Evolutionary conservation across 495 filamentous ascomycete genomes (phyloP), one percentile per base, ranked within the genome.

Genomic region (Schizothecium vesticola): DNA sequence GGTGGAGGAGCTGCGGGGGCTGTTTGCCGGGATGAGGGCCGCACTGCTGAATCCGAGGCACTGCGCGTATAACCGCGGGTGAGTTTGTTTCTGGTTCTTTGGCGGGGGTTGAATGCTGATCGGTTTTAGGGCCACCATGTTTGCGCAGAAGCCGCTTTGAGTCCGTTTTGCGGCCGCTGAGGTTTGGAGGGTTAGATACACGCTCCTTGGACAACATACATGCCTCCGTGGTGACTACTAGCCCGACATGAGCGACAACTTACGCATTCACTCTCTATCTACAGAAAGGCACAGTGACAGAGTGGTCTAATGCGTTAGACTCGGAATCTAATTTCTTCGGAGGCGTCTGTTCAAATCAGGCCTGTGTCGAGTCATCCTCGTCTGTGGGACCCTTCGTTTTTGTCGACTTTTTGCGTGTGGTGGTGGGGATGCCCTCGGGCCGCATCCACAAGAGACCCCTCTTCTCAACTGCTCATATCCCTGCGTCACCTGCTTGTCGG

Each of bases 31-130:
- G 61, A 73, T 86, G 22, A 70, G 79, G 26, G 76, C 71, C 60
- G 79, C 77, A 9, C 31, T 86, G 56, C 72, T 56, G 22, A 76
- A 82, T 65, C 69, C 73, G 21, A 74, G 63, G 31, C 76, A 78
- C 7, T 81, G 83, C 66, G 79, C 75, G 8, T 82, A 83, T 68
- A 78, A 78, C 67, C 72, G 75, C 59, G 68, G 78, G 81, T 83
- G 67, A 72, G 79, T 62, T 62, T 31, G 29, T 6, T 28, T 28
- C 6, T 28, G 2, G 2, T 28, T 28, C 26, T 28, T 28, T 28
- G 10, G 29, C 2, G 11, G 31, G 11, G 31, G 11, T 33, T 10
- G 11, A 11, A 33, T 33, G 31, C 31, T 33, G 31, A 33, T 11
- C 31, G 31, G 31, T 33, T 33, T 10, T 33, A 33, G 31, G 10